phyloP scores from a whole-genome alignment of 345 rosid genomes.

The Erodium maritimum region DNA sequence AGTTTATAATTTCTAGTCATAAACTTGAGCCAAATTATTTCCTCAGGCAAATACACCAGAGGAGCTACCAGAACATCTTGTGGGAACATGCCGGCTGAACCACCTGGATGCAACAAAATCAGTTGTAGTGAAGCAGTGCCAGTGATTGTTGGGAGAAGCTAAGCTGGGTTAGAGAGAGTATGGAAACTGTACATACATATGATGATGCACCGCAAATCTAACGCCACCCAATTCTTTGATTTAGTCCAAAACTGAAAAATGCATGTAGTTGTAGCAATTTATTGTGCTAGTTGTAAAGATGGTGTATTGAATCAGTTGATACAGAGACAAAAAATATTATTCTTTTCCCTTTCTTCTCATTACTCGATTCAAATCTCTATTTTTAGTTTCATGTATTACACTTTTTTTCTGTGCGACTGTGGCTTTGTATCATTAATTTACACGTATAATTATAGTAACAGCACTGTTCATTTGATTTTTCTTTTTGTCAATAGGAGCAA shows the following conservation, averaged over 20 bases:
- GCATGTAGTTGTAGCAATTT: background rate
- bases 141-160: slow-evolving; percentile 5
- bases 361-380: no score
- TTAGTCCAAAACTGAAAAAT: background rate
- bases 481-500: no score
- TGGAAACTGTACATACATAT: background rate
- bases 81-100: slow-evolving; percentile 79
- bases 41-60: slow-evolving; percentile 68
- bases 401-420: no score
- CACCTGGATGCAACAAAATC: slow-evolving; percentile 58
- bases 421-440: no score
- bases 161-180: background rate
- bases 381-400: no score
- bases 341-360: no score
- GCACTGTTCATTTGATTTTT: no score
- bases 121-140: slow-evolving; percentile 19
- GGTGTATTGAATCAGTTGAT: no score
- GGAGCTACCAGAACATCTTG: slow-evolving; percentile 75
- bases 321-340: no score
- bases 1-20: no score
- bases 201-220: background rate
- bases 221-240: background rate
- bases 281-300: no score
- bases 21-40: background rate
- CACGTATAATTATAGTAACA: no score